Percentiles rank a stretch among this genome's conserved stretches.
Evolutionary conservation across 2,329 filamentous ascomycete genomes (phyloP).

Genomic region (Arthrobotrys megalospora): DNA sequence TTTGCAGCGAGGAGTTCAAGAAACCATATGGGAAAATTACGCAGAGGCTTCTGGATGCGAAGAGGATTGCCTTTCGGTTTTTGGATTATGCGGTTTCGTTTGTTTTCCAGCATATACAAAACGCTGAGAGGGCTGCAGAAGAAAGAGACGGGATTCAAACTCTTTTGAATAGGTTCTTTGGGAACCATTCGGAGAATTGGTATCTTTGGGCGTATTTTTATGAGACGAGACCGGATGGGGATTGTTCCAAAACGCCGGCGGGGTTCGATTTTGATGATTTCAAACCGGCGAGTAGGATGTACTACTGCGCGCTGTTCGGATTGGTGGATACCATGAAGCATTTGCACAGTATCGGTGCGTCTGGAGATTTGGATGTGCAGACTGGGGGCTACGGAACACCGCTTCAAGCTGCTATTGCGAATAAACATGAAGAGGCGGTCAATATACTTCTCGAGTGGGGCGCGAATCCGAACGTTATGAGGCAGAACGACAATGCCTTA

Average conservation of each 20-base stretch:
- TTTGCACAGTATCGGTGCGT: conserved; percentile 34
- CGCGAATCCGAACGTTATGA: conserved; percentile 36
- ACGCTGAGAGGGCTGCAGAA: conserved; percentile 24
- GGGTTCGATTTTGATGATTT: conserved; percentile 32
- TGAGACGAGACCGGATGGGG: conserved; percentile 28
- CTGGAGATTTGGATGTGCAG: conserved; percentile 34
- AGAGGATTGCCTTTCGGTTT: conserved; percentile 37
- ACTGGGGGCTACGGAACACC: conserved; percentile 33
- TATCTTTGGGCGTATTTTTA: conserved; percentile 49
- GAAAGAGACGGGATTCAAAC: conserved; percentile 25
- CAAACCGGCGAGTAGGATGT: conserved; percentile 43
- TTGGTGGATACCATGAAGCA: conserved; percentile 52
- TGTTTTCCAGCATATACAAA: conserved; percentile 51
- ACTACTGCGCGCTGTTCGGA: conserved; percentile 47
- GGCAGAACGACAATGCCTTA: conserved; percentile 47
- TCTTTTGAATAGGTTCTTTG: conserved; percentile 48
- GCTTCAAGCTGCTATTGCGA: conserved; percentile 38
- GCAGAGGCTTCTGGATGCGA: conserved; percentile 30
- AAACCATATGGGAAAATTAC: conserved; percentile 40
- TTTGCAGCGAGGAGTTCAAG: conserved; percentile 47
- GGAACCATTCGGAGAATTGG: conserved; percentile 43
- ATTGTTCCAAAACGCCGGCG: background rate
- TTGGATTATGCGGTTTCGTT: conserved; percentile 46
- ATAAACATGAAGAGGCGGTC: conserved; percentile 48
- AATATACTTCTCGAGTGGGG: conserved; percentile 50